Evolutionary conservation across 768 basidiomycete genomes (phyloP), one percentile per base, ranked within the genome.

Genomic region (Amanita rimosa): DNA sequence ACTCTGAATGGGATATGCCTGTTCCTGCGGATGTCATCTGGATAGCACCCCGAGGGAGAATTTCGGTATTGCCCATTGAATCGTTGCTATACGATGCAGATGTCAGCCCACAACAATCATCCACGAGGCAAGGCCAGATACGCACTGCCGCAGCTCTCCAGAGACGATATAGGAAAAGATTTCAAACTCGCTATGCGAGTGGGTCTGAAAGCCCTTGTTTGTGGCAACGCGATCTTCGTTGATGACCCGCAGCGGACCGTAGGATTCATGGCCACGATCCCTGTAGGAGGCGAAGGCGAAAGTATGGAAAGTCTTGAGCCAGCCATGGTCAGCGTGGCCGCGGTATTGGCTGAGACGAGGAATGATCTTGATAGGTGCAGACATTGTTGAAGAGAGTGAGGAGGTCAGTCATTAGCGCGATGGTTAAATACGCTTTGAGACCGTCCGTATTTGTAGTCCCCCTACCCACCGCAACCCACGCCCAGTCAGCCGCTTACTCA

Each of bases 21-120:
- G 85, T 93, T 8, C 94, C 94, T 0, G 94, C 81, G 1, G 85
- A 90, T 2, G 93, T 93, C 67, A 96, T 78, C 63, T 97, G 94
- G 27, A 97, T 56, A 56, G 91, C 85, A 1, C 95, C 95, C 13
- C 91, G 80, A 61, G 82, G 81, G 60, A 97, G 77, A 50, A 93
- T 72, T 62, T 98, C 95, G 47, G 76, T 75, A 67, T 95, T 95
- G 34, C 84, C 83, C 85, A 96, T 88, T 4, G 83, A 88, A 65
- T 97, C 95, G 64, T 84, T 76, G 67, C 92, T 90, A 51, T 43
- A n/a, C n/a, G n/a, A n/a, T 26, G 5, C 6, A 6, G 11, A 19
- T 27, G 7, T n/a, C 17, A 26, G 24, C 6, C 45, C 22, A 24
- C 22, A 24, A 13, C 9, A 43, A 13, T 17, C 36, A 29, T 22